Evolutionary conservation across 495 filamentous ascomycete species (phyloP), one percentile per base, ranked within the genome.

Genomic region (Neurospora sp.): DNA sequence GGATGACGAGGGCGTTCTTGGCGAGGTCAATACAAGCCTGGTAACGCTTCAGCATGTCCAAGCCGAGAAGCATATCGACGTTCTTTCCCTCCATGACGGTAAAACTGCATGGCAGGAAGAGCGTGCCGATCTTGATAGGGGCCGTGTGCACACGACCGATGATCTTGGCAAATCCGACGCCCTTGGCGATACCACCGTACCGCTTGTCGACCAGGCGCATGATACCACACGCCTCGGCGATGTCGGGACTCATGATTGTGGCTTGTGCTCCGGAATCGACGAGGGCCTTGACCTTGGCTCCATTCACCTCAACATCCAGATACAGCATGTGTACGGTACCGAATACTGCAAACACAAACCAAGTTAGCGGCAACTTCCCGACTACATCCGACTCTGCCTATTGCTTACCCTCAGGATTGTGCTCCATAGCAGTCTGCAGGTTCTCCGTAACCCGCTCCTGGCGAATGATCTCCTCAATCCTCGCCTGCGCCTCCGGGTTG

Each of bases 61-160:
- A 84, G 7, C 96, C 96, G 12, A 99, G 86, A 9, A 99, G 87
- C 12, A 99, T 85, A 77, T 98, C 96, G n/a, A 98, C 96, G 72
- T 92, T 90, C 81, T 98, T 99, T 42, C 96, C 96, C 82, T 99
- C 96, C 96, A 99, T 98, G 75, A 99, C 96, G n/a, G 96, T 98
- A 82, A 99, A 99, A 69, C 92, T 92, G 84, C 94, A 98, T 1
- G 94, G 89, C 69, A 99, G 87, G 78, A 93, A 94, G 77, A 94
- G 88, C 42, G 87, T 88, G 20, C 96, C 96, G 75, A 99, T 97
- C 82, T 92, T 93, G 79, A 98, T 95, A 80, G 92, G 92, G 16
- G 96, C 95, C 20, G 91, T 92, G 78, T 98, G 96, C 0, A 99
- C 96, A 37, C 94, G 93, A 44, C 96, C 96, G 20, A 99, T 89